Percentiles rank a stretch among this genome's conserved stretches.
Conservation (phyloP, 2,329 filamentous ascomycete species). For the Cladosporium sp. region DNA sequence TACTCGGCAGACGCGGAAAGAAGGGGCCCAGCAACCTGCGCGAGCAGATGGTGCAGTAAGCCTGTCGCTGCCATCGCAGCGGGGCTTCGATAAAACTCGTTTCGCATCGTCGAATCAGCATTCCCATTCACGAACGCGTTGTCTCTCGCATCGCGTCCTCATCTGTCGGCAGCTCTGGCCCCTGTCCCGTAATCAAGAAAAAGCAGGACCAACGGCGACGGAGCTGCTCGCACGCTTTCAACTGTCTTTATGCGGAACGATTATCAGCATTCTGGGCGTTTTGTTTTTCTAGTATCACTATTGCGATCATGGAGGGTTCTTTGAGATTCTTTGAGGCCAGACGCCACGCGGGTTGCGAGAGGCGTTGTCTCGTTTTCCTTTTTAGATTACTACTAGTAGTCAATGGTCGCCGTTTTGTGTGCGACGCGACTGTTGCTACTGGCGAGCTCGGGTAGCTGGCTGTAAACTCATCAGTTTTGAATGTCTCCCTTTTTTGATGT, state of each 20-base stretch:
- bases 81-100: background rate
- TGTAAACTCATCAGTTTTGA: background rate
- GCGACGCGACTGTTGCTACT: too few relatives aligned
- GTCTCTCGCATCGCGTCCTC: background rate
- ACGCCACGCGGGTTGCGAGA: conserved; percentile 6
- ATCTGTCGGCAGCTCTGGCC: too few relatives aligned
- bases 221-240: too few relatives aligned
- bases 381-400: background rate
- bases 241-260: background rate
- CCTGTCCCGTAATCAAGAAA: too few relatives aligned
- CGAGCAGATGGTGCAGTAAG: conserved; percentile 25
- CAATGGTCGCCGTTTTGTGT: too few relatives aligned
- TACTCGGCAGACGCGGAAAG: conserved; percentile 66
- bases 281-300: too few relatives aligned
- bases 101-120: too few relatives aligned
- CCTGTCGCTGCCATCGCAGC: background rate
- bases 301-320: background rate
- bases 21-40: conserved; percentile 42
- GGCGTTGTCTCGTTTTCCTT: background rate
- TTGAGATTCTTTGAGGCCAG: background rate
- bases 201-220: too few relatives aligned
- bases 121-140: background rate
- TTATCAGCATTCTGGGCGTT: conserved; percentile 4
- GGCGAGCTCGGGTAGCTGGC: conserved; percentile 8
- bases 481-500: too few relatives aligned